Conservation (phyloP, 202 grass and related monocot genomes). For the Schoenoplectus triqueter region DNA sequence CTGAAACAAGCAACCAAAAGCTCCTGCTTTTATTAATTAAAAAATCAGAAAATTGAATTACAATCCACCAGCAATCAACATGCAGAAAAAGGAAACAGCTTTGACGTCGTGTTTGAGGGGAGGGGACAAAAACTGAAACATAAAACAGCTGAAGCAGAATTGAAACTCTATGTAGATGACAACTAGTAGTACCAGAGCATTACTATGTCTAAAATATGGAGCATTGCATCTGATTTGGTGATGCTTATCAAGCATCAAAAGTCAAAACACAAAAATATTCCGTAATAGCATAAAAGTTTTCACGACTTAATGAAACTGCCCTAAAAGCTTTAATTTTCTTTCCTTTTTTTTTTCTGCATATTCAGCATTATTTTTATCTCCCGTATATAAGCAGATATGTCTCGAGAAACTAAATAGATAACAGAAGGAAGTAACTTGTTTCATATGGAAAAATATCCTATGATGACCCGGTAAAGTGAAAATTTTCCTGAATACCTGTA, state of each 20-base stretch:
- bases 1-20: constrained; percentile 4
- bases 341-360: neutral
- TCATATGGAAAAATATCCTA: neutral
- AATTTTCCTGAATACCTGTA: neutral
- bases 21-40: neutral
- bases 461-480: neutral
- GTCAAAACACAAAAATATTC: neutral
- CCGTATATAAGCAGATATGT: neutral
- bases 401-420: neutral
- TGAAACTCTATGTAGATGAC: no score
- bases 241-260: neutral
- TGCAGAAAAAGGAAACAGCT: neutral
- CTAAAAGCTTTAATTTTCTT: neutral
- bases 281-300: neutral
- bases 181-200: no score
- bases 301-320: neutral
- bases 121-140: neutral
- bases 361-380: constrained; percentile 2
- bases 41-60: neutral
- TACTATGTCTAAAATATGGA: neutral
- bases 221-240: neutral
- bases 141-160: neutral
- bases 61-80: neutral
- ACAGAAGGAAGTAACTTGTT: neutral
- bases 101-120: neutral